phyloP scores from a whole-genome alignment of 1,284 basidiomycete genomes.

The Papiliotrema nemorosa region DNA sequence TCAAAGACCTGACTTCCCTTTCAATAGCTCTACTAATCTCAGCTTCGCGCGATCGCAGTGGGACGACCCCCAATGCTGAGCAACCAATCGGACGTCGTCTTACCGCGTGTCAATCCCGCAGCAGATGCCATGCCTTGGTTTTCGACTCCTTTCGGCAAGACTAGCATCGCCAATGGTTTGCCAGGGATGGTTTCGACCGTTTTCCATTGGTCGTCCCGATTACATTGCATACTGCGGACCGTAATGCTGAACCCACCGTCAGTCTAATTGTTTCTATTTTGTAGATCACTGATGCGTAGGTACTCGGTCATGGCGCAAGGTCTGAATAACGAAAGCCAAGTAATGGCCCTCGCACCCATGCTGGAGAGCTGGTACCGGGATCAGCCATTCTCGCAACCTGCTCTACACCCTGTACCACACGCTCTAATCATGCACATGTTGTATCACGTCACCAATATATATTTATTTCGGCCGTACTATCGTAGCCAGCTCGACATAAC shows the following conservation, averaged over 20 bases:
- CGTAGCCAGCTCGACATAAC: slow-evolving; percentile 3
- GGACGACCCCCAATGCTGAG: slow-evolving; percentile 18
- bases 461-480: slow-evolving; percentile 23
- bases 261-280: background rate
- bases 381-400: slow-evolving; percentile 5
- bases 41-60: slow-evolving; percentile 20
- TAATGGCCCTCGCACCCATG: background rate
- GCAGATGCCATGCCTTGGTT: slow-evolving; percentile 11
- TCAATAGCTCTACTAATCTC: background rate
- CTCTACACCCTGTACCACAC: slow-evolving; percentile 21
- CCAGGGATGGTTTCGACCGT: slow-evolving; percentile 7
- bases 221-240: slow-evolving; percentile 11
- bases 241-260: slow-evolving; percentile 14
- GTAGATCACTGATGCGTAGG: slow-evolving; percentile 3
- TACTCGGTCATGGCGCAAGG: slow-evolving; percentile 6
- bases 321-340: background rate
- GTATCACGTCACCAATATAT: slow-evolving; percentile 17
- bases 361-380: background rate
- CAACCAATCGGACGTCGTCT: slow-evolving; percentile 3
- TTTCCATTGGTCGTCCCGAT: slow-evolving; percentile 20
- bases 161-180: slow-evolving; percentile 1
- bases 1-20: background rate
- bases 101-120: slow-evolving; percentile 10
- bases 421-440: slow-evolving; percentile 19
- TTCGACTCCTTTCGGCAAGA: background rate